These are phyloP conservation scores for Perilla frutescens DNA, from an alignment of 257 asterid species.

Conservation along the genomic window DNA sequence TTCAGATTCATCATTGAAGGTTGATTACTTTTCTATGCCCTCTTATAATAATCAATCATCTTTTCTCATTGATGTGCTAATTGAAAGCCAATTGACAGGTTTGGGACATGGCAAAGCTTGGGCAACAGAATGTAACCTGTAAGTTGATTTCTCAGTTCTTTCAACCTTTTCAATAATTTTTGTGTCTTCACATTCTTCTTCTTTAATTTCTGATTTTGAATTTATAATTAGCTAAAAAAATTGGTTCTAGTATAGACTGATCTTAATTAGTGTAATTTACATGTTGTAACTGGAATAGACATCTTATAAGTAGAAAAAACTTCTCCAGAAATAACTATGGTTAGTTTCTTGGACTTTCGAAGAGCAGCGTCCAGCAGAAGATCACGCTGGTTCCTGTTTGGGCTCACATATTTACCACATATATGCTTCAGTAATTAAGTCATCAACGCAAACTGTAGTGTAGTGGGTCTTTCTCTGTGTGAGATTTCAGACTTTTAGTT, in stretches of 20 bases:
- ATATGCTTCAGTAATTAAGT: background rate
- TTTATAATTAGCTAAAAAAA: background rate
- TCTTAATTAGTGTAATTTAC: background rate
- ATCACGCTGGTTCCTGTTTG: background rate
- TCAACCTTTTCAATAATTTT: slow-evolving; percentile 6
- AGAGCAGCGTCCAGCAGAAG: background rate
- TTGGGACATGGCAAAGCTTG: slow-evolving; percentile 99
- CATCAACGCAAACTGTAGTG: background rate
- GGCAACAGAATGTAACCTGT: slow-evolving; percentile 74
- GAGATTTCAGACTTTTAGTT: background rate
- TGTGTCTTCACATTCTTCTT: background rate
- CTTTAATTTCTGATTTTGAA: slow-evolving; percentile 20
- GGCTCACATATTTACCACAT: background rate
- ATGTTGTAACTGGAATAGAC: slow-evolving; percentile 1
- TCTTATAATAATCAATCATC: slow-evolving; percentile 8
- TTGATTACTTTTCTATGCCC: slow-evolving; percentile 38
- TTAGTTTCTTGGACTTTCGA: background rate
- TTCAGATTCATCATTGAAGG: slow-evolving; percentile 97
- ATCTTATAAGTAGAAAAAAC: background rate
- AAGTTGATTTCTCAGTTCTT: slow-evolving; percentile 40
- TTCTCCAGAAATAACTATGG: background rate
- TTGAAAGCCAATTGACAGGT: slow-evolving; percentile 57
- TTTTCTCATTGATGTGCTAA: slow-evolving; percentile 38
- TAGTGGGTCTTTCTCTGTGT: background rate
- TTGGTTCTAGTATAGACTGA: background rate